Conservation (phyloP, 495 filamentous ascomycete species). For the Neurospora sp. region DNA sequence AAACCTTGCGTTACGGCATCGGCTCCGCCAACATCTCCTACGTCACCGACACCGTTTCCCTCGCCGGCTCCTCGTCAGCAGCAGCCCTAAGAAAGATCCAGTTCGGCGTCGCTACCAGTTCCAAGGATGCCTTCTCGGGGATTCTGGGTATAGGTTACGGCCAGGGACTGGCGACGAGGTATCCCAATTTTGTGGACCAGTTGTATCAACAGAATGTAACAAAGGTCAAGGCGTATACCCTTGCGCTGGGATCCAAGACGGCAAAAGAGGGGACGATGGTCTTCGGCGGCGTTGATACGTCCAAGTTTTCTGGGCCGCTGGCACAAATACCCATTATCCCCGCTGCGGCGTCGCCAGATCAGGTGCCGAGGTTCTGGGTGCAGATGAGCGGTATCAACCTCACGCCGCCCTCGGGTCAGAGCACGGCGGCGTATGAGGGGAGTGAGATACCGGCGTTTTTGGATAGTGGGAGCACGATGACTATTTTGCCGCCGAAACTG, state of each 20-base stretch:
- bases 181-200: slow-evolving; percentile 38
- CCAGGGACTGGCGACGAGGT: slow-evolving; percentile 27
- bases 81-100: slow-evolving; percentile 14
- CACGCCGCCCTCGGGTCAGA: too few relatives aligned
- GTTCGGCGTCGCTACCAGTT: slow-evolving; percentile 34
- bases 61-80: slow-evolving; percentile 16
- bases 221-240: slow-evolving; percentile 35
- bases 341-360: slow-evolving; percentile 30
- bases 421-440: slow-evolving; percentile 9
- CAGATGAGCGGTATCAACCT: slow-evolving; percentile 10
- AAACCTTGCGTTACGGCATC: slow-evolving; percentile 36
- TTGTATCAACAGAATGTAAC: slow-evolving; percentile 30
- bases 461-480: slow-evolving; percentile 82
- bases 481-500: slow-evolving; percentile 67
- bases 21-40: slow-evolving; percentile 35
- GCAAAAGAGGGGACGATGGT: slow-evolving; percentile 62
- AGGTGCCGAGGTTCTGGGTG: slow-evolving; percentile 44
- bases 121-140: slow-evolving; percentile 27
- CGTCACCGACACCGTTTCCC: slow-evolving; percentile 32
- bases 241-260: slow-evolving; percentile 38
- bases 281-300: slow-evolving; percentile 85
- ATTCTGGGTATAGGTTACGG: slow-evolving; percentile 41
- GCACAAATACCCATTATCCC: slow-evolving; percentile 56
- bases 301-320: slow-evolving; percentile 67
- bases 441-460: slow-evolving; percentile 59